A percentile compares a stretch with the other conserved stretches of the same genome.
These are phyloP conservation scores for Salix viminalis DNA, from an alignment of 345 rosid species.

Conservation along the genomic window DNA sequence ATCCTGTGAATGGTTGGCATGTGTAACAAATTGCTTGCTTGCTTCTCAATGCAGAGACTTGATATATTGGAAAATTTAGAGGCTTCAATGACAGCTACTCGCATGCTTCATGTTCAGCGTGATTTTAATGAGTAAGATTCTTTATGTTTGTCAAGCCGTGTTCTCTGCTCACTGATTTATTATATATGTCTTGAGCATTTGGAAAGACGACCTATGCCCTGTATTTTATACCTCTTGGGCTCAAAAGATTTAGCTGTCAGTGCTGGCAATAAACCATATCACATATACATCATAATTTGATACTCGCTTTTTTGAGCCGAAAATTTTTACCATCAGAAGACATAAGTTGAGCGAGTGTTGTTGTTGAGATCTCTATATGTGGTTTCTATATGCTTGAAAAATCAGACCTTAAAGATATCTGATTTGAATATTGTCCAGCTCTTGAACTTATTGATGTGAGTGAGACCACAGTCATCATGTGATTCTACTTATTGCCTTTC, in stretches of 20 bases:
- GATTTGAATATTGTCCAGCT: background rate
- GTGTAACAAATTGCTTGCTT: conserved; percentile 11
- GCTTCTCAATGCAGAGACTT: conserved; percentile 51
- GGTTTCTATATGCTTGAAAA: background rate
- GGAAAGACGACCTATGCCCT: background rate
- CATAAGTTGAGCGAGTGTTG: background rate
- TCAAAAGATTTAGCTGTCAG: background rate
- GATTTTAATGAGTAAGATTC: conserved; percentile 84
- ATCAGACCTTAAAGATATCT: background rate
- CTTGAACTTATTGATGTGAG: background rate
- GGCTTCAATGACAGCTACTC: conserved; percentile 37
- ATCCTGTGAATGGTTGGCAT: background rate
- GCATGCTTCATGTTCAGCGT: conserved; percentile 52
- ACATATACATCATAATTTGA: background rate
- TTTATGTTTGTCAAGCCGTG: background rate
- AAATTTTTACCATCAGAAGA: background rate
- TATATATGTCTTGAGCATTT: background rate
- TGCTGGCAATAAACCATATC: background rate
- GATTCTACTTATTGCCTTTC: background rate
- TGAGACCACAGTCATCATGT: background rate
- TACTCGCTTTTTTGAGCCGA: background rate
- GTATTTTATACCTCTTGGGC: background rate
- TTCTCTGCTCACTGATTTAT: background rate
- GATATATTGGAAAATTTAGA: conserved; percentile 76
- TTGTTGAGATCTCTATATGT: background rate